These are phyloP conservation scores for Solanum arcanum DNA, from an alignment of 257 asterid species.

Conservation along the genomic window DNA sequence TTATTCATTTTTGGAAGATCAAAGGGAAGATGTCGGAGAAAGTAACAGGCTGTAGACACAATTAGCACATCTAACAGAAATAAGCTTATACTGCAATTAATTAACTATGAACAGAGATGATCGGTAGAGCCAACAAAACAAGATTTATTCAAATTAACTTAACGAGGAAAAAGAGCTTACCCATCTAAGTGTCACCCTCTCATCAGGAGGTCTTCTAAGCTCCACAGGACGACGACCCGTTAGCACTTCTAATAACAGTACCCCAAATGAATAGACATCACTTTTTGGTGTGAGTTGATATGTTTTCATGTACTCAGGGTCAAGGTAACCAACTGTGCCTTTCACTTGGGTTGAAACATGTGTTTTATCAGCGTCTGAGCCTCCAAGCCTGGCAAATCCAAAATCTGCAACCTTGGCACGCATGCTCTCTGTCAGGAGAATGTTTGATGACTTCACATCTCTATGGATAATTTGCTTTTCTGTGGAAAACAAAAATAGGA, in stretches of 20 bases:
- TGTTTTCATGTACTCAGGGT: constrained; percentile 95
- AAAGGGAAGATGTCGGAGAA: not conserved
- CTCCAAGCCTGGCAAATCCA: constrained; percentile 87
- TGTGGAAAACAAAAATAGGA: constrained; percentile 14
- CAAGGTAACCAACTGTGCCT: constrained; percentile 97
- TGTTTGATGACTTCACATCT: constrained; percentile 94
- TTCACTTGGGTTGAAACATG: constrained; percentile 83
- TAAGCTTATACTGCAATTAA: not conserved
- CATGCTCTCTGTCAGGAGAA: constrained; percentile 84
- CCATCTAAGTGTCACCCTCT: constrained; percentile 88
- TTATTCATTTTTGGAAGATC: not conserved
- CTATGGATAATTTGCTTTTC: constrained; percentile 98
- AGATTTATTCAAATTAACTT: not conserved
- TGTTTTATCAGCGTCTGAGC: constrained; percentile 58
- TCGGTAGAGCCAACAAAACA: not conserved
- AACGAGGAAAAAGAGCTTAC: constrained; percentile 27
- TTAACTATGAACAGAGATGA: not conserved
- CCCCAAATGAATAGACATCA: constrained; percentile 92
- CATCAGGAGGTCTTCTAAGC: constrained; percentile 50
- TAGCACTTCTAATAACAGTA: constrained; percentile 67
- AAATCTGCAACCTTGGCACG: constrained; percentile 95
- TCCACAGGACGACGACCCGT: constrained; percentile 97
- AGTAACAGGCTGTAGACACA: not conserved
- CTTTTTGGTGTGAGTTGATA: constrained; percentile 79
- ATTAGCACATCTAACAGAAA: not conserved